Base-by-base conservation (phyloP, 768 basidiomycete species). In the Aureoboletus auriporus region DNA sequence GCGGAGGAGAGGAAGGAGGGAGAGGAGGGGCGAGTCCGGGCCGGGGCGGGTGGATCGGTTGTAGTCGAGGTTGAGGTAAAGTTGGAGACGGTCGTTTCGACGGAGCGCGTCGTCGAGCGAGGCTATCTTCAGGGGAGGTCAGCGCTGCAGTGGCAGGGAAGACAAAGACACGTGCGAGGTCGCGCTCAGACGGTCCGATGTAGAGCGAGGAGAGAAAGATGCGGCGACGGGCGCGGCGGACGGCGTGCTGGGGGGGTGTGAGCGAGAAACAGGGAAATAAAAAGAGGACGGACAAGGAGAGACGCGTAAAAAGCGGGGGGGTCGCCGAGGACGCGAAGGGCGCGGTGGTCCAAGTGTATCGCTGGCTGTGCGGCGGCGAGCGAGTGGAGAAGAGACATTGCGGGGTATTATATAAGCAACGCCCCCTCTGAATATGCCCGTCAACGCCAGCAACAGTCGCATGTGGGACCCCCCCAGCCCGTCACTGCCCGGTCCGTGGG, bases 201-300 rank as follows among this genome's bases (percentile, higher is more conserved):
- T 96, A 96, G 10, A 96, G 71, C 1, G 90, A 90, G 0, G 95
- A 96, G 27, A 99, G 76, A 61, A 94, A 89, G 57, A 99, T 81
- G 47, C 93, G 80, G 42, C 72, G 68, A 48, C 82, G 79, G 1
- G 95, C 95, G n/a, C 79, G 74, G 38, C 71, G 70, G 44, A 98
- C 83, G 76, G 91, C 84, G 50, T 79, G 72, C 93, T 94, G 58
- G 29, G 0, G 1, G 6, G 1, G 12, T 17, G 41, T 43, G 46
- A n/a, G 16, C 11, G 2, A 2, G 16, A 42, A 23, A 13, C 26
- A 43, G 20, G 47, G 23, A 42, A 26, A 12, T 39, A 10, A 27
- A 30, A 30, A 26, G 12, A 16, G 27, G 9, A 71, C 80, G 51
- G 48, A 84, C 86, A 55, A 86, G 54, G 23, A 92, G 58, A 1